Conservation (phyloP, 257 asterid genomes). For the Leonotis leonurus region DNA sequence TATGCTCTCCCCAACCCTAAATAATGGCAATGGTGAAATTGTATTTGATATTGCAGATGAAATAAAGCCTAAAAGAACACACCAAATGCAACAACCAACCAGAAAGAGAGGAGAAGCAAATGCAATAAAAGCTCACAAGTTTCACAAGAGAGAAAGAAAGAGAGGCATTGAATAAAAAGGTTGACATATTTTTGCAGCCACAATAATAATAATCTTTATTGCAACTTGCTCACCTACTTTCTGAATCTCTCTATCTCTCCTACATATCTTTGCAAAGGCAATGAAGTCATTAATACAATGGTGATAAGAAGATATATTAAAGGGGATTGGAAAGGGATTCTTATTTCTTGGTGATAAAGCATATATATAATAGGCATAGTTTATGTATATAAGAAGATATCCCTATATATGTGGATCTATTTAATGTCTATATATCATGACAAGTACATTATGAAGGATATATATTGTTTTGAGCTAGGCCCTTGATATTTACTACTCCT, state of each 20-base stretch:
- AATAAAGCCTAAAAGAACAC: too few species aligned
- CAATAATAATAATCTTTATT: neutral
- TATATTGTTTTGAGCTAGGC: neutral
- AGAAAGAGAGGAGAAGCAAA: too few species aligned
- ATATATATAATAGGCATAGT: too few species aligned
- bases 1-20: too few species aligned
- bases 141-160: slow-evolving; percentile 8
- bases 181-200: slow-evolving; percentile 28
- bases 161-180: slow-evolving; percentile 22
- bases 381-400: too few species aligned
- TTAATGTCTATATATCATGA: neutral
- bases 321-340: neutral
- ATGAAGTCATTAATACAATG: slow-evolving; percentile 1
- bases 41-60: too few species aligned
- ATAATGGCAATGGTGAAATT: too few species aligned
- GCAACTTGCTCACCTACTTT: slow-evolving; percentile 13
- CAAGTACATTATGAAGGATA: neutral
- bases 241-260: neutral
- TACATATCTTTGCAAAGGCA: neutral
- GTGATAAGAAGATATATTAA: neutral
- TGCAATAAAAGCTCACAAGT: slow-evolving; percentile 26
- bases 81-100: too few species aligned
- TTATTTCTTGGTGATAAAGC: neutral
- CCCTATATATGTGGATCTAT: neutral
- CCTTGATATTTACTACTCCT: neutral